Evolutionary conservation across 371 early-diverging fungal genomes (phyloP).

Genomic region (Mortierella sp.): DNA sequence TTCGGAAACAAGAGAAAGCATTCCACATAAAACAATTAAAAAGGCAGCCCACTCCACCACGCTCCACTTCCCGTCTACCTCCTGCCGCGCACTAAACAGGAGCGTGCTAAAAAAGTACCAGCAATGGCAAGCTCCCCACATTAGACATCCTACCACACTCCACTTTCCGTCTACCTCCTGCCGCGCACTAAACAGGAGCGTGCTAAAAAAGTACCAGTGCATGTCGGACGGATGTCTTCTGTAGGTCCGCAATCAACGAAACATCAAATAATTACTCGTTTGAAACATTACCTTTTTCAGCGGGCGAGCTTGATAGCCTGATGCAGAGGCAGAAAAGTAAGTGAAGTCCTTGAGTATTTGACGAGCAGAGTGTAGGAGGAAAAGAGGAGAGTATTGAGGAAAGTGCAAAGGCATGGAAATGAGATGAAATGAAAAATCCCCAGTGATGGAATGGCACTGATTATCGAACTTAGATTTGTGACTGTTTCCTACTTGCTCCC

Average conservation of each 20-base stretch:
- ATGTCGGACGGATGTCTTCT: conserved; percentile 23
- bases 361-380: too few species aligned
- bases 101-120: conserved; percentile 20
- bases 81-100: conserved; percentile 18
- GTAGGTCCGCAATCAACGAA: background rate
- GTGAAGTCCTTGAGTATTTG: too few species aligned
- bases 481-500: too few species aligned
- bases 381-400: too few species aligned
- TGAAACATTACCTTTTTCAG: too few species aligned
- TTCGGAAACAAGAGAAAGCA: background rate
- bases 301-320: too few species aligned
- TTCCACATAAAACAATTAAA: background rate
- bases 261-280: too few species aligned
- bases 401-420: too few species aligned
- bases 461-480: too few species aligned
- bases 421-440: too few species aligned
- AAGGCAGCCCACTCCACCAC: conserved; percentile 14
- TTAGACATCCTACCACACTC: conserved; percentile 9
- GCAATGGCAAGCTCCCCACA: conserved; percentile 20
- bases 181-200: conserved; percentile 30
- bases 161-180: conserved; percentile 33
- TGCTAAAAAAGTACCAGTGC: conserved; percentile 36
- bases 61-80: conserved; percentile 14
- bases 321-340: too few species aligned
- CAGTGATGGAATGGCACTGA: too few species aligned